These are phyloP conservation scores for Linnemannia hyalina DNA, from an alignment of 192 early-diverging fungal genomes.

Conservation along the genomic window DNA sequence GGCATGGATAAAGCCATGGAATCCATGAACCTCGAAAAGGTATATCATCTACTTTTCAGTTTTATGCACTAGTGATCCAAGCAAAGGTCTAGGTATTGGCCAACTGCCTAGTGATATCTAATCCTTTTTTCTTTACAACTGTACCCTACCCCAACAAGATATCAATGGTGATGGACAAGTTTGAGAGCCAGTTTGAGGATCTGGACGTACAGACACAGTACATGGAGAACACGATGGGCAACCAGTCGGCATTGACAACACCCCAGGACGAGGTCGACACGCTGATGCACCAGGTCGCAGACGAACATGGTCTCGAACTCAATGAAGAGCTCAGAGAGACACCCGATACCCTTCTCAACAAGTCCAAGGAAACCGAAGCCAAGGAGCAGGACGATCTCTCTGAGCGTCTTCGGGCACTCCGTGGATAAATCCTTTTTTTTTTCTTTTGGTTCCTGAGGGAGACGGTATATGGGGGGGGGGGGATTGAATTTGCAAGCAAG, in stretches of 20 bases:
- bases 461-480: not conserved
- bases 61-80: not conserved
- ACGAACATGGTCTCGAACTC: slow-evolving; percentile 94
- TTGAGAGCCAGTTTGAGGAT: slow-evolving; percentile 97
- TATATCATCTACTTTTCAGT: slow-evolving; percentile 37
- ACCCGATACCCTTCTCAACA: slow-evolving; percentile 60
- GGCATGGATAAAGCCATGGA: slow-evolving; percentile 96
- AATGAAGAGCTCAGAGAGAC: slow-evolving; percentile 75
- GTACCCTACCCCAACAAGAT: slow-evolving; percentile 71
- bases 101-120: not conserved
- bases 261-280: slow-evolving; percentile 93
- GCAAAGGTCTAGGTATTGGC: no score
- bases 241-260: slow-evolving; percentile 87
- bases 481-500: no score
- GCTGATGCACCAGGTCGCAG: slow-evolving; percentile 97
- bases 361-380: slow-evolving; percentile 59
- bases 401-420: slow-evolving; percentile 60
- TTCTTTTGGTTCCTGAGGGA: not conserved
- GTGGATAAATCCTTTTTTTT: slow-evolving; percentile 45
- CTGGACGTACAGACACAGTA: slow-evolving; percentile 97
- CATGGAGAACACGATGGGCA: slow-evolving; percentile 95
- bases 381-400: slow-evolving; percentile 61
- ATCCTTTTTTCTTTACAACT: not conserved
- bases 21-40: slow-evolving; percentile 96
- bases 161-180: slow-evolving; percentile 98